A percentile compares a stretch with the other conserved stretches of the same genome.
phyloP scores from a whole-genome alignment of 2,329 filamentous ascomycete genomes.

The Neobulgaria alba region DNA sequence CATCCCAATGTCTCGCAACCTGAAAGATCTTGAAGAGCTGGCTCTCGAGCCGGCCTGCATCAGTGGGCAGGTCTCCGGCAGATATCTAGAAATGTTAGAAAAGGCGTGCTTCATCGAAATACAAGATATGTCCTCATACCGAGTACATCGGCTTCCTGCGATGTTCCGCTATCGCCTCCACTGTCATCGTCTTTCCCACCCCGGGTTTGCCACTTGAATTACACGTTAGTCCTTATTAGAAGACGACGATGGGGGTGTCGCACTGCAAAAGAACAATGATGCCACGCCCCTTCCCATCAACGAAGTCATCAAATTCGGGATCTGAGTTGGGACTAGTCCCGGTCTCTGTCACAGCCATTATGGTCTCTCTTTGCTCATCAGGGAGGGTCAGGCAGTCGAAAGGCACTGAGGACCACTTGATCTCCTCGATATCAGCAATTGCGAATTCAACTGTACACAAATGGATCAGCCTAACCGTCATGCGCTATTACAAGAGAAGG shows the following conservation, averaged over 20 bases:
- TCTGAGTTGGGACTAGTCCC: no score
- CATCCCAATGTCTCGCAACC: no score
- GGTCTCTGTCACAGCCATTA: no score
- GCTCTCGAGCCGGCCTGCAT: no score
- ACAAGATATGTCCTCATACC: no score
- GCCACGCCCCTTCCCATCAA: neutral
- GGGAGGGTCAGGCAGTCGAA: neutral
- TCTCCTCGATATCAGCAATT: neutral
- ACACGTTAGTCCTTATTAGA: no score
- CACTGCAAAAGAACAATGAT: neutral
- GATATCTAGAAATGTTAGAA: no score
- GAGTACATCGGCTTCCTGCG: neutral
- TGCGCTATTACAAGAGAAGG: neutral
- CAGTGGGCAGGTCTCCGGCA: no score
- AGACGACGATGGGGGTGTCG: no score
- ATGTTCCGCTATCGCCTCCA: neutral
- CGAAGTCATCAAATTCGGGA: neutral
- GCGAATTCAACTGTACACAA: neutral
- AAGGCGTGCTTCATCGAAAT: no score
- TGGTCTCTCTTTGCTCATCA: no score
- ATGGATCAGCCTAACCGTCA: neutral
- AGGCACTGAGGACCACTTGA: neutral
- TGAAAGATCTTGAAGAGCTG: no score
- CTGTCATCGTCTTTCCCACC: neutral
- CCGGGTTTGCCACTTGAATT: neutral